A percentile compares a stretch with the other conserved stretches of the same genome.
These are phyloP conservation scores for Trapa incisa DNA, from an alignment of 345 rosid species.

Conservation along the genomic window DNA sequence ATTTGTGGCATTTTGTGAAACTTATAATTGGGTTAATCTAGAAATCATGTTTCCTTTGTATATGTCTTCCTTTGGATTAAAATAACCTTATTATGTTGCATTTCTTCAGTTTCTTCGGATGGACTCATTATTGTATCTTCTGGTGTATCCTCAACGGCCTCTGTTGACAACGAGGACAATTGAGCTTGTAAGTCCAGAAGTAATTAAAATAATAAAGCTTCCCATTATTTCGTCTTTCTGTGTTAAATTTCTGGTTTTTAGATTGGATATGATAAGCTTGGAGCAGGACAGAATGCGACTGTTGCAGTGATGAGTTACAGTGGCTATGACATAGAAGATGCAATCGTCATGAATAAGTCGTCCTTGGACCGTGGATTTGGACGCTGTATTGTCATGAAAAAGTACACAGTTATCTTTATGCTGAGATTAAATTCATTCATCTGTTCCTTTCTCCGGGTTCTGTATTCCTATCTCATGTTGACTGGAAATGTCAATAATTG, in stretches of 20 bases:
- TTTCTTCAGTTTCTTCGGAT: slow-evolving; percentile 49
- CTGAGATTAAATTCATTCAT: not conserved
- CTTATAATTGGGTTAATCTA: not conserved
- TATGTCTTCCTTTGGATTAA: not conserved
- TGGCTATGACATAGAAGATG: slow-evolving; percentile 98
- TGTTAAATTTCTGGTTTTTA: slow-evolving; percentile 18
- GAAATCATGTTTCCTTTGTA: not conserved
- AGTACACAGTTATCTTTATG: slow-evolving; percentile 23
- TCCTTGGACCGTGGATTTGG: slow-evolving; percentile 98
- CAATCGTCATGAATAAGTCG: slow-evolving; percentile 93
- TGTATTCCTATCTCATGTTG: not conserved
- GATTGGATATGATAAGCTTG: slow-evolving; percentile 94
- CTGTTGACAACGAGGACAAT: slow-evolving; percentile 89
- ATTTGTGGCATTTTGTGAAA: not conserved
- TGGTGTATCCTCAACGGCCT: slow-evolving; percentile 93
- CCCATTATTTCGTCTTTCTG: not conserved
- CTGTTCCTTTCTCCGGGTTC: not conserved
- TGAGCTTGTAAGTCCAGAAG: slow-evolving; percentile 50
- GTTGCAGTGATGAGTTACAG: slow-evolving; percentile 93
- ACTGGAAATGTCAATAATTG: slow-evolving; percentile 6
- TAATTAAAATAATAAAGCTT: not conserved
- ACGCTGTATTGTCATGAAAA: slow-evolving; percentile 89
- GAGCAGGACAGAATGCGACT: slow-evolving; percentile 98
- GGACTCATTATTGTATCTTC: slow-evolving; percentile 78
- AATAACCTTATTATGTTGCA: not conserved